Evolutionary conservation across 2,329 filamentous ascomycete species (phyloP), one percentile per base, ranked within the genome.

Genomic region (Leptographium flavum): DNA sequence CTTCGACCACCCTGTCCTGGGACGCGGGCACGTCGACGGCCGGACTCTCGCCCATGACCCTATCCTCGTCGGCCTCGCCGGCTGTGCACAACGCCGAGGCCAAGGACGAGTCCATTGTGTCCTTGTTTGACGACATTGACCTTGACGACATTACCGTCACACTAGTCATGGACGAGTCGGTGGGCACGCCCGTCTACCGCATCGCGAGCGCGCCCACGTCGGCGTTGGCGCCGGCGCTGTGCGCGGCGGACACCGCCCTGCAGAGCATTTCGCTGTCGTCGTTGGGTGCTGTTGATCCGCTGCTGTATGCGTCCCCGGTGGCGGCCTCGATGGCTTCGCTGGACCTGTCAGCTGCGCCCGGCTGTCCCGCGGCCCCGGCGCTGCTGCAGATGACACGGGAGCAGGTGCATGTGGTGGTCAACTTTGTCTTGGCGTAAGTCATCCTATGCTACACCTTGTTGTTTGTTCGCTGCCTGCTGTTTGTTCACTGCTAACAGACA

Each of bases 341-440:
- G n/a, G n/a, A n/a, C n/a, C n/a, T n/a, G n/a, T n/a, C n/a, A 14
- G 8, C 9, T 17, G 21, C 13, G 35, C 35, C 19, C 35, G 35
- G 7, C 35, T 15, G 21, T 27, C 5, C n/a, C 27, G 11, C 11
- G 6, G 15, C 3, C 8, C 17, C 33, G 5, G 35, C 2, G 17
- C 21, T 40, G 48, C 48, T 54, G 13, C 57, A 56, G 39, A 56
- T 63, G 47, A 62, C 58, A 5, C 55, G 57, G 1, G 56, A 58
- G 4, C 62, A 73, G 52, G 68, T 66, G 28, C 63, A 68, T 36
- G 58, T 60, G 37, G 68, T 63, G 17, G 64, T 74, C 50, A 74
- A 74, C 56, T 72, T 74, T 44, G 71, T 74, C 46, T 59, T 74
- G 21, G 64, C 67, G 70, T 74, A 60, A 51, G 68, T 47, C 5